These are phyloP conservation scores for Kodamaea ohmeri DNA, from an alignment of 1,139 yeast genomes.

Conservation along the genomic window DNA sequence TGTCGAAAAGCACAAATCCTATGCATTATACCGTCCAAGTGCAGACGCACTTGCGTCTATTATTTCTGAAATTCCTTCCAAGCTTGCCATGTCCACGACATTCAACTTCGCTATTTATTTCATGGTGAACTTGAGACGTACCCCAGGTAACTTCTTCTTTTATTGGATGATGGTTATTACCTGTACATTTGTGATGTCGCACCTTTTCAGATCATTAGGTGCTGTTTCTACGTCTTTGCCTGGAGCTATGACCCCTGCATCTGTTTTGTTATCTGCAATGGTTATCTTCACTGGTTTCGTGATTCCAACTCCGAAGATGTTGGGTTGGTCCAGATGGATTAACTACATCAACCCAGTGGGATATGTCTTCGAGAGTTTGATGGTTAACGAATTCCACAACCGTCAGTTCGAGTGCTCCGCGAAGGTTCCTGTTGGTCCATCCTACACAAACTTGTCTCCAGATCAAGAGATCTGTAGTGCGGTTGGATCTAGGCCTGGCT, in stretches of 20 bases:
- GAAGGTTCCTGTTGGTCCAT: conserved; percentile 53
- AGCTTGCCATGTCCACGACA: conserved; percentile 49
- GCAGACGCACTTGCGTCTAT: conserved; percentile 75
- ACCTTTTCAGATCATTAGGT: conserved; percentile 69
- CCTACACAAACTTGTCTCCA: conserved; percentile 37
- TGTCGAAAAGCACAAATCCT: conserved; percentile 75
- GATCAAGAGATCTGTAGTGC: conserved; percentile 54
- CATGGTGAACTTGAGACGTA: conserved; percentile 62
- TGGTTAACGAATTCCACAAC: conserved; percentile 57
- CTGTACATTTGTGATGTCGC: conserved; percentile 66
- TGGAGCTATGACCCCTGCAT: conserved; percentile 73
- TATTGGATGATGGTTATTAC: conserved; percentile 53
- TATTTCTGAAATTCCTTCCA: conserved; percentile 65
- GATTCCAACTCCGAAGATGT: conserved; percentile 64
- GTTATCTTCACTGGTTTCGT: conserved; percentile 65
- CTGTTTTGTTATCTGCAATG: conserved; percentile 52
- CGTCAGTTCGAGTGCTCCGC: conserved; percentile 41
- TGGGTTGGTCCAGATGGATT: conserved; percentile 80
- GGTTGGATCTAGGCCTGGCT: conserved; percentile 65
- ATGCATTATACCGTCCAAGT: conserved; percentile 73
- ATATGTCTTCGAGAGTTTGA: conserved; percentile 44
- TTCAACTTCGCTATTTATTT: conserved; percentile 68
- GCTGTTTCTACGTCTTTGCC: conserved; percentile 57
- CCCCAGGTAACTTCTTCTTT: conserved; percentile 68
- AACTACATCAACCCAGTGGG: conserved; percentile 70